Percentiles rank a stretch among this genome's conserved stretches.
Evolutionary conservation across 345 rosid genomes (phyloP).

Genomic region (Toxicodendron radicans): DNA sequence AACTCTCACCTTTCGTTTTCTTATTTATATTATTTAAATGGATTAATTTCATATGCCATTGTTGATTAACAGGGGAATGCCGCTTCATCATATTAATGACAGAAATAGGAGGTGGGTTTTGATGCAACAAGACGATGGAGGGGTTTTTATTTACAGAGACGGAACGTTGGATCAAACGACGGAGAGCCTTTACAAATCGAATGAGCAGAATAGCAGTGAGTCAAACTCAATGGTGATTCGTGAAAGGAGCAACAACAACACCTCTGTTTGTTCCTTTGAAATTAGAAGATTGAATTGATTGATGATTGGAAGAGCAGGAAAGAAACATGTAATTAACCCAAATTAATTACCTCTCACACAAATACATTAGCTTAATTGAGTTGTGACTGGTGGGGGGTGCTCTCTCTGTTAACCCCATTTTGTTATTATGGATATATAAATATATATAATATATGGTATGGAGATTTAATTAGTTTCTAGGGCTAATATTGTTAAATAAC

Average conservation of each 20-base stretch:
- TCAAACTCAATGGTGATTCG: slow-evolving; percentile 10
- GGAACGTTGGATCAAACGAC: slow-evolving; percentile 44
- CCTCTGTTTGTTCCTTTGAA: slow-evolving; percentile 27
- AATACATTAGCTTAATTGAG: no score
- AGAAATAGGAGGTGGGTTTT: slow-evolving; percentile 39
- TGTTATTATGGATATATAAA: no score
- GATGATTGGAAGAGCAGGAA: no score
- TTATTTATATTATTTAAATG: not conserved
- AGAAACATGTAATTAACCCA: no score
- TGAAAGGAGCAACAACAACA: slow-evolving; percentile 12
- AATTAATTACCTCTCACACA: no score
- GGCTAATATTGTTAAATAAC: no score
- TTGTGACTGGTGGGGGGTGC: no score
- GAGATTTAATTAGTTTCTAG: no score
- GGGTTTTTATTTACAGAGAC: slow-evolving; percentile 43
- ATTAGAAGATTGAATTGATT: no score
- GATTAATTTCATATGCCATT: not conserved
- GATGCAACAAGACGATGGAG: slow-evolving; percentile 40
- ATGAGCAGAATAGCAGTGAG: not conserved
- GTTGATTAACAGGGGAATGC: slow-evolving; percentile 39
- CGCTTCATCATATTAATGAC: slow-evolving; percentile 29
- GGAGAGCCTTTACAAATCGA: slow-evolving; percentile 23
- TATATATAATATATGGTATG: no score
- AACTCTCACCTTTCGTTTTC: not conserved
- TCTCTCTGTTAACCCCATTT: no score